phyloP scores from a whole-genome alignment of 768 basidiomycete genomes.

The Amanita pseudoporphyria region DNA sequence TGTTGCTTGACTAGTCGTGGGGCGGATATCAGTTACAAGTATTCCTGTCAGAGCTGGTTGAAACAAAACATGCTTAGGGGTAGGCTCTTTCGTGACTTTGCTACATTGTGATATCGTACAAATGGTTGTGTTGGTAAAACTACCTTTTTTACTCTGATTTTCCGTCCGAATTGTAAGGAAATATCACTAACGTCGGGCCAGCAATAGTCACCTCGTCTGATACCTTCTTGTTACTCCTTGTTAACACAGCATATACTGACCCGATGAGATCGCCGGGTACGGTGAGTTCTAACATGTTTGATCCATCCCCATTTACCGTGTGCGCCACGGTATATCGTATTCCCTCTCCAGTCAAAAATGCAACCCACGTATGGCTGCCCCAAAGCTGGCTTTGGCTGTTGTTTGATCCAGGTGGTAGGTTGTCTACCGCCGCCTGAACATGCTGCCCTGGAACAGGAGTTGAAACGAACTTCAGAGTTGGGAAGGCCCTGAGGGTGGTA shows the following conservation, averaged over 20 bases:
- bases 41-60: too few species aligned
- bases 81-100: too few species aligned
- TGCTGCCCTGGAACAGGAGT: background rate
- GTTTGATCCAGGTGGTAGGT: background rate
- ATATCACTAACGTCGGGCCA: constrained; percentile 40
- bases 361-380: constrained; percentile 2
- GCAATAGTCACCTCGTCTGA: constrained; percentile 43
- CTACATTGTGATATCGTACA: background rate
- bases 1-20: too few species aligned
- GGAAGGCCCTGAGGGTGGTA: background rate
- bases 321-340: background rate
- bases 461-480: background rate
- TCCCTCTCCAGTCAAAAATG: constrained; percentile 5
- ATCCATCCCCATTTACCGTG: background rate
- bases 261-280: constrained; percentile 34
- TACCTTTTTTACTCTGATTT: constrained; percentile 2
- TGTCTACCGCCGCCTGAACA: background rate
- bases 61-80: too few species aligned
- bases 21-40: too few species aligned
- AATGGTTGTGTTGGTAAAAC: background rate
- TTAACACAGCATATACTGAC: constrained; percentile 40
- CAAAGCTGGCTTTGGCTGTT: background rate
- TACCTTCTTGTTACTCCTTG: constrained; percentile 21
- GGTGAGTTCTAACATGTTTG: background rate
- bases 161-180: constrained; percentile 23